Evolutionary conservation across 2,329 filamentous ascomycete genomes (phyloP), one percentile per base, ranked within the genome.

Genomic region (Xylaria sp.): DNA sequence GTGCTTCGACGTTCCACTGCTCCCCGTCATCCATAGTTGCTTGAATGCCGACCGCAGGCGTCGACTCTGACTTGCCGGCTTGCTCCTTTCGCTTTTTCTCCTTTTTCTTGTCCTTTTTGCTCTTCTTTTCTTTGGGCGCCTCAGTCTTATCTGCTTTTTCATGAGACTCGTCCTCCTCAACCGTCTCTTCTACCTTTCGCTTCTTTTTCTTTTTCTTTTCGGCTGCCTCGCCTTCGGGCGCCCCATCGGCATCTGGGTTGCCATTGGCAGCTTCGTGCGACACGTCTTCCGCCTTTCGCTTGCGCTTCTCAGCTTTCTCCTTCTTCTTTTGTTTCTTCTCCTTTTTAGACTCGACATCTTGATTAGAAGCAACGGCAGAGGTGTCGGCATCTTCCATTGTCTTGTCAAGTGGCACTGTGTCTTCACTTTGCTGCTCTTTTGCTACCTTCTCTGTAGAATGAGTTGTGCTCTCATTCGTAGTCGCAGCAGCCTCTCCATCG

Each of bases 1-100:
- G 73, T 29, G 72, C 76, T 17, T 72, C 66, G 21, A 83, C 79
- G 56, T 83, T 81, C 81, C 81, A 84, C 57, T 77, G 71, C 65
- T 78, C 78, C 2, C 63, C 68, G 17, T 52, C 62, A 41, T 66
- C 61, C 42, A 63, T 44, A 22, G 63, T 61, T 7, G 57, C 24
- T 52, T 51, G 60, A 5, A 60, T 52, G 38, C 63, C 60, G 7
- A 49, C 59, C 18, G 66, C 68, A 13, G 69, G 54, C 17, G 61
- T 48, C 2, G 60, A 45, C 34, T 56, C 56, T 26, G 55, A 42
- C 20, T 65, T 51, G 39, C 69, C 59, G 17, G 56, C 55, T 18
- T 60, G 40, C n/a, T 58, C 45, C 50, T 66, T 66, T 44, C 63
- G 54, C 49, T 67, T 61, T 24, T 66, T 64, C 44, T 64, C 57